Evolutionary conservation across 2,329 filamentous ascomycete species (phyloP), one percentile per base, ranked within the genome.

Genomic region (Cercospora sp.): DNA sequence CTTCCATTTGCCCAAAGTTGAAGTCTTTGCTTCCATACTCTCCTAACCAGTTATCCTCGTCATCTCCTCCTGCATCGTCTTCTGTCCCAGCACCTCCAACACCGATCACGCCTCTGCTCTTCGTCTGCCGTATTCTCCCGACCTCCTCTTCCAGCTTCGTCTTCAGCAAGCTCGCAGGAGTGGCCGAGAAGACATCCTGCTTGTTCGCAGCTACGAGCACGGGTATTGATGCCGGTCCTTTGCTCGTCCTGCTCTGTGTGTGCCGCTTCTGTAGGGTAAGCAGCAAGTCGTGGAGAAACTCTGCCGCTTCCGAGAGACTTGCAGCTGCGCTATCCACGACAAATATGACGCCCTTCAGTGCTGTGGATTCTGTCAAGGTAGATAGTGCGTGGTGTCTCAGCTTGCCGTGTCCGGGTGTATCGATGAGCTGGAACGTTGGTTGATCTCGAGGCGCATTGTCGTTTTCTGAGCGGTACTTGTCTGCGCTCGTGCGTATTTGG

Each of bases 341-440:
- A 79, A 94, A 99, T 62, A 98, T 86, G 63, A 98, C 83, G 18
- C 91, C 94, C 48, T 86, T 86, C 59, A 94, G 82, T 71, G 86
- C 86, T 12, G 63, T 63, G 67, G 80, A 74, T 36, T 79, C 76
- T 20, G 83, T 76, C 62, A 80, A 79, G 67, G 88, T 81, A 13
- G 82, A 76, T 51, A 83, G 80, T 67, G 91, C 89, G 72, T 88
- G 84, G 74, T 88, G 86, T 69, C 95, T 92, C 67, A 99, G 88
- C 82, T 99, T 99, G 75, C 93, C 93, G 82, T 99, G 95, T 45
- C 95, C 95, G 0, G 95, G 95, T 0, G 94, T 98, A 81, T 99
- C 95, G 76, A 92, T 82, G 36, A 98, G 83, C 48, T 91, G 83
- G 78, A 95, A 92, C 77, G 89, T 90, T 72, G 87, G 89, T 77